These are phyloP conservation scores for Volvox carteri DNA, from an alignment of 163 green algal species.

Conservation along the genomic window DNA sequence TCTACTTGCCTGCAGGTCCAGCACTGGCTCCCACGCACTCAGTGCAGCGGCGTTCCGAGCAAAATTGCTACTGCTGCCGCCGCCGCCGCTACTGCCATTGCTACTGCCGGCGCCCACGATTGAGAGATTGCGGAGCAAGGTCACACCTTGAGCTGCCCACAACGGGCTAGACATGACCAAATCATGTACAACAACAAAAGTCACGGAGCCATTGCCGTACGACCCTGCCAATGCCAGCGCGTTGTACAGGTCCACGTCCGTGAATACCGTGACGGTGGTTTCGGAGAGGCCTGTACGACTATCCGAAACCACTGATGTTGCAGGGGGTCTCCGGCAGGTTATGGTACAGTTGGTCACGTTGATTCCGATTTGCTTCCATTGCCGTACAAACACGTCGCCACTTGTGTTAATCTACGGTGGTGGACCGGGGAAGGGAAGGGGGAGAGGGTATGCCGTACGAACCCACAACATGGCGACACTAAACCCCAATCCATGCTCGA, in stretches of 20 bases:
- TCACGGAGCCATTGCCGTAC: background rate
- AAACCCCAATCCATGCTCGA: too few relatives aligned
- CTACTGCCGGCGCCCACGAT: background rate
- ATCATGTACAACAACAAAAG: background rate
- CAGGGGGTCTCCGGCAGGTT: slow-evolving; percentile 9
- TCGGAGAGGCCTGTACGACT: background rate
- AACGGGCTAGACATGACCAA: slow-evolving; percentile 14
- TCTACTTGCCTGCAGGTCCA: slow-evolving; percentile 45
- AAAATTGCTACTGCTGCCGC: background rate
- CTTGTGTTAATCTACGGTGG: background rate
- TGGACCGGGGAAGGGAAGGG: background rate
- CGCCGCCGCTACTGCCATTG: background rate
- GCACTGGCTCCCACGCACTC: background rate
- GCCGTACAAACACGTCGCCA: slow-evolving; percentile 3
- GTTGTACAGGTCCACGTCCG: slow-evolving; percentile 45
- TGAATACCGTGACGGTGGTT: background rate
- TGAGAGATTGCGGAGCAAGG: background rate
- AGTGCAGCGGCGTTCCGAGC: background rate
- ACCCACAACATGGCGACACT: too few relatives aligned
- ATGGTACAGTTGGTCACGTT: background rate
- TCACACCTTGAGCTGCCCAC: slow-evolving; percentile 6
- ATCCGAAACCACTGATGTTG: background rate
- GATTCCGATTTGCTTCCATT: background rate
- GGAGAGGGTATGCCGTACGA: too few relatives aligned
- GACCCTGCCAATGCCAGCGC: slow-evolving; percentile 3